Evolutionary conservation across 1,139 yeast species (phyloP).

Genomic region (Zygoascus sp.): DNA sequence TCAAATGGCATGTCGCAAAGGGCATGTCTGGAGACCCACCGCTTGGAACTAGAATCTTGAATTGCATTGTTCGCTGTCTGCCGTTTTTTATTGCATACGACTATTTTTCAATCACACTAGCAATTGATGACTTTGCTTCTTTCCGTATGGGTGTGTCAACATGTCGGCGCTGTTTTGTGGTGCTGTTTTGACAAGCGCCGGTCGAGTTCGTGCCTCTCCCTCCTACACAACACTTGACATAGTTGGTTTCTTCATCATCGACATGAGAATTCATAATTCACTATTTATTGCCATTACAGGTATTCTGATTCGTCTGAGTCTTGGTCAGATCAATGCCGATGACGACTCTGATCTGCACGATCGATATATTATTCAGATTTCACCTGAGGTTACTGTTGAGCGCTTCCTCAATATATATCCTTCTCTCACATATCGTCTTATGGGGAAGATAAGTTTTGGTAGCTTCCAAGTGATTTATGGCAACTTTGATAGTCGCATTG

Average conservation of each 20-base stretch:
- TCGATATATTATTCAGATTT: slow-evolving; percentile 26
- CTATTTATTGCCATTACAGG: no score
- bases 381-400: slow-evolving; percentile 26
- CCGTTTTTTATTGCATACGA: no score
- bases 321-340: not conserved
- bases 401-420: slow-evolving; percentile 28
- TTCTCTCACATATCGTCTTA: slow-evolving; percentile 22
- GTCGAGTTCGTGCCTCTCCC: not conserved
- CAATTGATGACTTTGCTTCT: no score
- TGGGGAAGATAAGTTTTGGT: slow-evolving; percentile 27
- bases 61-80: no score
- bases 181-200: not conserved
- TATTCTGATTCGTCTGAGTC: no score
- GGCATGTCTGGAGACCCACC: no score
- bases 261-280: no score
- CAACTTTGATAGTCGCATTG: slow-evolving; percentile 24
- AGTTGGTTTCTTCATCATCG: no score
- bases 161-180: not conserved
- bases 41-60: no score
- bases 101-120: no score
- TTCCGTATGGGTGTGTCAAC: no score
- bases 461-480: slow-evolving; percentile 30
- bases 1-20: no score
- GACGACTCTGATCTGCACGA: slow-evolving; percentile 7
- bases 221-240: not conserved